Conservation (phyloP, 345 rosid species). For the Bruguiera gymnorhiza region DNA sequence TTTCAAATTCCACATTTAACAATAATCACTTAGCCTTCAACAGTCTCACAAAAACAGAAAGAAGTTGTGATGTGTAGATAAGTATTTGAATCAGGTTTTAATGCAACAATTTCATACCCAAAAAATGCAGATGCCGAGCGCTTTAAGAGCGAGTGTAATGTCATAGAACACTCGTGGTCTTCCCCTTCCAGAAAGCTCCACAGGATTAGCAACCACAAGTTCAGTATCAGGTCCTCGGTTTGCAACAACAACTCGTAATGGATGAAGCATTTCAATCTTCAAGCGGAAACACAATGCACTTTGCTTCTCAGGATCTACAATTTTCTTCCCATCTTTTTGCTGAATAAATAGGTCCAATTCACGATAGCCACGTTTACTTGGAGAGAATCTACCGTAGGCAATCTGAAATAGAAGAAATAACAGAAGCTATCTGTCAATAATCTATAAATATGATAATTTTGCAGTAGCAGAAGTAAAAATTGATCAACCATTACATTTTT, state of each 20-base stretch:
- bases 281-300: constrained; percentile 42
- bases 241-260: constrained; percentile 63
- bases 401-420: constrained; percentile 39
- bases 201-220: constrained; percentile 83
- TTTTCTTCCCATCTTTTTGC: constrained; percentile 68
- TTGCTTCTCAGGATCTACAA: constrained; percentile 65
- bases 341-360: constrained; percentile 79
- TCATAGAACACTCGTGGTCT: constrained; percentile 87
- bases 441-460: neutral
- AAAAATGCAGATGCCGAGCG: constrained; percentile 72
- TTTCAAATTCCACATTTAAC: neutral
- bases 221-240: constrained; percentile 80
- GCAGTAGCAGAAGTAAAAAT: neutral
- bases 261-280: constrained; percentile 83
- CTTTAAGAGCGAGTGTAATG: constrained; percentile 65
- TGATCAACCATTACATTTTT: neutral
- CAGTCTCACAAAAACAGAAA: too few species aligned
- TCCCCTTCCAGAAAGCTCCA: constrained; percentile 76
- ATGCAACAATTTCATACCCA: constrained; percentile 46
- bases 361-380: constrained; percentile 43
- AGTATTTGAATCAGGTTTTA: neutral
- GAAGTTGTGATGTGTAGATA: constrained; percentile 11
- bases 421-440: constrained; percentile 7
- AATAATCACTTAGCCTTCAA: too few species aligned
- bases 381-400: constrained; percentile 70